phyloP scores from a whole-genome alignment of 106 monocot species.

The Hemerocallis citrina region DNA sequence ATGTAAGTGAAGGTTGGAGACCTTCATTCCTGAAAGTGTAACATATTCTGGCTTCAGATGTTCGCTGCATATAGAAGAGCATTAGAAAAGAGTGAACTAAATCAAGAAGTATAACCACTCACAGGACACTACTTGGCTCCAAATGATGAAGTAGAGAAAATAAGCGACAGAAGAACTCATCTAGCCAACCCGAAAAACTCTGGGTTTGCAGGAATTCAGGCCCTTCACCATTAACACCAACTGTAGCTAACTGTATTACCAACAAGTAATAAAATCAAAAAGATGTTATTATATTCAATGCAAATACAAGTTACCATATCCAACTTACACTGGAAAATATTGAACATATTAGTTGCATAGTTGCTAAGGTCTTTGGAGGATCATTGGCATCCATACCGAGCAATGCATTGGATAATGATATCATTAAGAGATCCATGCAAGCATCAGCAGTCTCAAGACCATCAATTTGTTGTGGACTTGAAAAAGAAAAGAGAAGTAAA shows the following conservation, averaged over 20 bases:
- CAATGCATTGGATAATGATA: constrained; percentile 74
- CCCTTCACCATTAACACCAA: constrained; percentile 32
- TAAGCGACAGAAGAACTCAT: constrained; percentile 81
- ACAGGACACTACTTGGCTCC: constrained; percentile 67
- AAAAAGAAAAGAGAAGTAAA: constrained; percentile 46
- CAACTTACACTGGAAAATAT: constrained; percentile 84
- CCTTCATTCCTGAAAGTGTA: constrained; percentile 66
- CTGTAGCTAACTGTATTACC: constrained; percentile 40
- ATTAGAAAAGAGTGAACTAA: neutral
- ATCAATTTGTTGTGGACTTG: constrained; percentile 19
- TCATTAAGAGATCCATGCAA: constrained; percentile 38
- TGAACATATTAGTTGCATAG: constrained; percentile 86
- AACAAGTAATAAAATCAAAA: neutral
- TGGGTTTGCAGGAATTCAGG: constrained; percentile 40
- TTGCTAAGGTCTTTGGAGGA: constrained; percentile 89
- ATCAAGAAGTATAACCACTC: constrained; percentile 16
- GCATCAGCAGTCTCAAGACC: constrained; percentile 12
- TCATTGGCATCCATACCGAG: constrained; percentile 98
- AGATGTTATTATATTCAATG: neutral
- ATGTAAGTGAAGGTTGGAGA: constrained; percentile 36
- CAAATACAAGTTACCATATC: neutral
- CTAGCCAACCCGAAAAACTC: constrained; percentile 83
- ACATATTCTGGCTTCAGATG: neutral
- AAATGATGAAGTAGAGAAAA: constrained; percentile 84
- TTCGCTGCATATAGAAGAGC: neutral